Percentiles rank a stretch among this genome's conserved stretches.
phyloP scores from a whole-genome alignment of 768 basidiomycete species.

The Omphalotus guepiniiformis region DNA sequence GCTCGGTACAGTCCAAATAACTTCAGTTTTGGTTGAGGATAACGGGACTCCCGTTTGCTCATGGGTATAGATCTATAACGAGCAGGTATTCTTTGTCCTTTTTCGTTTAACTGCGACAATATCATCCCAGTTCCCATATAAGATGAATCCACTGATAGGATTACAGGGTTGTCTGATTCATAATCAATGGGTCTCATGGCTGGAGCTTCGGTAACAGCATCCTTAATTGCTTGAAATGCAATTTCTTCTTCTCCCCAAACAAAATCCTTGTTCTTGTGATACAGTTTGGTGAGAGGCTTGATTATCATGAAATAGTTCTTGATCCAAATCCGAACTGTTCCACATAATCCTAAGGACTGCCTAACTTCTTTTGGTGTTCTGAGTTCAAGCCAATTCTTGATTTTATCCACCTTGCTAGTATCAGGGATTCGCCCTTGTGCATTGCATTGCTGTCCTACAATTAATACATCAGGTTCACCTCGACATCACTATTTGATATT shows the following conservation, averaged over 20 bases:
- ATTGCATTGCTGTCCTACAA: conserved; percentile 30
- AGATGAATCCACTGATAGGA: conserved; percentile 29
- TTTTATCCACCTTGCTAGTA: conserved; percentile 19
- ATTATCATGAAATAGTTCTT: no score
- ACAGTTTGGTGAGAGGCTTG: conserved; percentile 18
- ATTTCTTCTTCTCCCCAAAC: conserved; percentile 17
- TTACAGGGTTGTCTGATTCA: conserved; percentile 16
- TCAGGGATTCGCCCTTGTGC: conserved; percentile 26
- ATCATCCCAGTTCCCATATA: conserved; percentile 27
- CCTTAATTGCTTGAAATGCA: background rate
- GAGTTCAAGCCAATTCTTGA: conserved; percentile 19
- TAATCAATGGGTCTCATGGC: conserved; percentile 36
- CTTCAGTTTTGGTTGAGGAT: conserved; percentile 23
- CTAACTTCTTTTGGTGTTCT: conserved; percentile 16
- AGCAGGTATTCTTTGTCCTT: conserved; percentile 9
- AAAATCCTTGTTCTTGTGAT: conserved; percentile 17
- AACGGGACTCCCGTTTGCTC: conserved; percentile 18
- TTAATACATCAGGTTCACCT: conserved; percentile 13
- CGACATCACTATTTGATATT: no score
- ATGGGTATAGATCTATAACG: conserved; percentile 7
- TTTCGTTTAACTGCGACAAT: conserved; percentile 26
- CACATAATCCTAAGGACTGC: conserved; percentile 20
- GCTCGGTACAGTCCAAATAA: conserved; percentile 16
- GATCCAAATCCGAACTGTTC: no score
- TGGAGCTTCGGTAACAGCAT: no score